These are phyloP conservation scores for Venturia aucupariae DNA, from an alignment of 2,329 filamentous ascomycete genomes.

Conservation along the genomic window DNA sequence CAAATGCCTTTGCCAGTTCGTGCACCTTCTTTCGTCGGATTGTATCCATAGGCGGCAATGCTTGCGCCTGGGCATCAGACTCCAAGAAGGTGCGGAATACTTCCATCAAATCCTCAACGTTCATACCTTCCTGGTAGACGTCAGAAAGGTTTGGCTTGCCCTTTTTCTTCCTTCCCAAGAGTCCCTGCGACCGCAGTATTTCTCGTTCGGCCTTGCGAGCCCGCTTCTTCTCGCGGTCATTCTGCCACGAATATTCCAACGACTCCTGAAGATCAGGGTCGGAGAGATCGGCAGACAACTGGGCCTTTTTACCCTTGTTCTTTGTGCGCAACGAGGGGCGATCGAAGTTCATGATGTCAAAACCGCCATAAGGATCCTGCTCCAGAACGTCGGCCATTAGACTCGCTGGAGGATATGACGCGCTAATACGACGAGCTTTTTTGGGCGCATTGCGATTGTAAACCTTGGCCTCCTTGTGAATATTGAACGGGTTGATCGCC, in stretches of 20 bases:
- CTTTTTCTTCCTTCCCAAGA: constrained; percentile 50
- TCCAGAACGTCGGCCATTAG: constrained; percentile 50
- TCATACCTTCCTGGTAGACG: constrained; percentile 63
- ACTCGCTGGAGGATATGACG: constrained; percentile 29
- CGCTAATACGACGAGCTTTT: constrained; percentile 16
- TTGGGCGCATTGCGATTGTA: constrained; percentile 20
- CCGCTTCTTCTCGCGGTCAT: constrained; percentile 63
- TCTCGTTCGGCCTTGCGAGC: constrained; percentile 62
- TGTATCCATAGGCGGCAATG: constrained; percentile 78
- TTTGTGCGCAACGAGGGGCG: constrained; percentile 55
- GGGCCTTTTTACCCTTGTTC: constrained; percentile 31
- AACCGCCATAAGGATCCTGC: constrained; percentile 54
- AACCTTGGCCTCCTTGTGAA: constrained; percentile 23
- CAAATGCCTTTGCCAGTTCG: constrained; percentile 63
- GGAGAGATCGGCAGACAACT: constrained; percentile 40
- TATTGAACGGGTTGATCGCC: constrained; percentile 16
- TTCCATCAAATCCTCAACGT: constrained; percentile 57
- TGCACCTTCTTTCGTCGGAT: constrained; percentile 69
- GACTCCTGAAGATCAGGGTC: constrained; percentile 59
- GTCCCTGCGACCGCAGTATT: constrained; percentile 54
- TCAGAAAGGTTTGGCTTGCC: constrained; percentile 39
- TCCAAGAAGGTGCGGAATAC: constrained; percentile 66
- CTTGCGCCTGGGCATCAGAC: constrained; percentile 53
- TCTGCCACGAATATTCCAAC: constrained; percentile 53
- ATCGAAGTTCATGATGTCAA: constrained; percentile 81